Evolutionary conservation across 768 basidiomycete species (phyloP).

Genomic region (Clitopilus passeckerianus): DNA sequence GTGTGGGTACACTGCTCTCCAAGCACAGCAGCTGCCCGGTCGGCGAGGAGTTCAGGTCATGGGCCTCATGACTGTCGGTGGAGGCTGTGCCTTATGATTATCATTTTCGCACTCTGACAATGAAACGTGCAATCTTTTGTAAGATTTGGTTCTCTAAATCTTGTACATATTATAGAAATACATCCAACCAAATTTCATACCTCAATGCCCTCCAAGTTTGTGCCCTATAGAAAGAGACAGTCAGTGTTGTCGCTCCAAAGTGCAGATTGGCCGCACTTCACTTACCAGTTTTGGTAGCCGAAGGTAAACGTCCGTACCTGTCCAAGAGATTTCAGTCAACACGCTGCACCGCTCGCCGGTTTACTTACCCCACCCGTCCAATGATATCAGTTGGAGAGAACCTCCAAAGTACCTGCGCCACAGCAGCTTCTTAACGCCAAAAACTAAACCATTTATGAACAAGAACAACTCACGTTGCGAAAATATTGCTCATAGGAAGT

Average conservation of each 20-base stretch:
- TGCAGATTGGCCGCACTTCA: slow-evolving; percentile 1
- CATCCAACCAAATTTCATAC: slow-evolving; percentile 33
- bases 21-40: neutral
- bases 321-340: slow-evolving; percentile 3
- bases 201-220: slow-evolving; percentile 81
- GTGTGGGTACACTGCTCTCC: neutral
- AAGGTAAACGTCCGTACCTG: slow-evolving; percentile 81
- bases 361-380: slow-evolving; percentile 78
- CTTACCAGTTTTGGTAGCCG: slow-evolving; percentile 76
- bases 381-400: slow-evolving; percentile 67
- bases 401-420: slow-evolving; percentile 73
- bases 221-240: slow-evolving; percentile 46
- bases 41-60: neutral
- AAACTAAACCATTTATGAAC: neutral
- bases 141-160: neutral
- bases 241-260: neutral
- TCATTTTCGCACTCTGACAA: neutral
- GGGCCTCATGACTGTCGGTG: neutral
- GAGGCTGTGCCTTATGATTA: neutral
- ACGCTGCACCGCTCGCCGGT: neutral
- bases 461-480: slow-evolving; percentile 55
- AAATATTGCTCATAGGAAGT: slow-evolving; percentile 86
- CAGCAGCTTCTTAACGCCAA: neutral
- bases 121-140: neutral
- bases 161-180: neutral